Conservation (phyloP, 1,284 basidiomycete genomes). For the Microbotryum silenes-acaulis region DNA sequence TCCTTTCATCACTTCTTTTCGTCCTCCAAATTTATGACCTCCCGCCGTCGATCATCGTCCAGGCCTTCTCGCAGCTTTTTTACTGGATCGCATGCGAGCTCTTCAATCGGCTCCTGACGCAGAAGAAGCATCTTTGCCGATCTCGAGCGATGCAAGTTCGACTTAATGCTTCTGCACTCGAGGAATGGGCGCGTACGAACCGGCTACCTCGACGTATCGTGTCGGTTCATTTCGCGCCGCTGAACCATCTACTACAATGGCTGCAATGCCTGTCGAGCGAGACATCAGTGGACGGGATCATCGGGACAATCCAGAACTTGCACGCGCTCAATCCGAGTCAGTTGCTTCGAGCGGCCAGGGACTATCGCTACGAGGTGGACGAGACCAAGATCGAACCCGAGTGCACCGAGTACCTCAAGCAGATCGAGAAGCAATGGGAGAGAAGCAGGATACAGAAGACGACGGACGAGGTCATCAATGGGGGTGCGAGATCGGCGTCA, state of each 20-base stretch:
- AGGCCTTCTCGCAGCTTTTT: conserved; percentile 90
- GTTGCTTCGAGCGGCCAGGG: conserved; percentile 84
- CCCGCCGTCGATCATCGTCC: conserved; percentile 80
- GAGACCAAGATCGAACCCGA: conserved; percentile 89
- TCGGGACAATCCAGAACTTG: conserved; percentile 82
- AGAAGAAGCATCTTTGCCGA: conserved; percentile 89
- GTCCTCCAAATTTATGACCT: conserved; percentile 79
- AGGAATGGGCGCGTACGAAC: conserved; percentile 83
- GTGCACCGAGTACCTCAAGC: conserved; percentile 83
- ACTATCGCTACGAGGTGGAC: conserved; percentile 91
- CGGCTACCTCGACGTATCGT: conserved; percentile 66
- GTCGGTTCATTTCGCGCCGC: conserved; percentile 66
- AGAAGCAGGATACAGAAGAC: conserved; percentile 15
- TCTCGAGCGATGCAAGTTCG: conserved; percentile 81
- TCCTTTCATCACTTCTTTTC: conserved; percentile 80
- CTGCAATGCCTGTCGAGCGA: conserved; percentile 71
- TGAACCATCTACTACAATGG: conserved; percentile 79
- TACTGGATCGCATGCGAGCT: conserved; percentile 79
- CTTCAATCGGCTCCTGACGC: conserved; percentile 83
- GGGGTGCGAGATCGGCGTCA: no score
- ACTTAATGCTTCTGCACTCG: conserved; percentile 75
- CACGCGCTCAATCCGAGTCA: conserved; percentile 83
- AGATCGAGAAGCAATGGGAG: conserved; percentile 95
- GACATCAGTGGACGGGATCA: conserved; percentile 75
- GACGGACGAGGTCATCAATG: conserved; percentile 4